phyloP scores from a whole-genome alignment of 441 rosid species.

The Adansonia madagascariensis region DNA sequence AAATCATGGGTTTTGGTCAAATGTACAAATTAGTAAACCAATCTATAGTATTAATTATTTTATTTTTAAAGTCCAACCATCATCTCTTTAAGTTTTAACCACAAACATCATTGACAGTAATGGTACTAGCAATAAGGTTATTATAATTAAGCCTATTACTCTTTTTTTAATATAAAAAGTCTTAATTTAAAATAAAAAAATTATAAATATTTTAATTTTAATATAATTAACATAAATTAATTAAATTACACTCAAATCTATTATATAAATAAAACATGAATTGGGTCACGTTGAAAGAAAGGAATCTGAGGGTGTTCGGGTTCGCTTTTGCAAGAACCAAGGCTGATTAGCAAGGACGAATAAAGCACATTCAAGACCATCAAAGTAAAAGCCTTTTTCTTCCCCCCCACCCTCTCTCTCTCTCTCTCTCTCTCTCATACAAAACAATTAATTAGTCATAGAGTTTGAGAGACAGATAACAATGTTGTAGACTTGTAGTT shows the following conservation, averaged over 20 bases:
- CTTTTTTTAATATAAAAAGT: too few relatives aligned
- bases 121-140: neutral
- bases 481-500: neutral
- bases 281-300: slow-evolving; percentile 62
- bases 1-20: slow-evolving; percentile 22
- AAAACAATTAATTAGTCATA: too few relatives aligned
- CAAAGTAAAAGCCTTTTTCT: neutral
- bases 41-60: neutral
- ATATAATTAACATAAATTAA: too few relatives aligned
- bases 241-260: too few relatives aligned
- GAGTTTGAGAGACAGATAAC: neutral
- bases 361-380: slow-evolving; percentile 61
- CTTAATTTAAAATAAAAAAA: too few relatives aligned
- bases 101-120: neutral
- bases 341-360: slow-evolving; percentile 57
- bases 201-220: too few relatives aligned
- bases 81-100: neutral
- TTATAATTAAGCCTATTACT: neutral
- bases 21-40: neutral
- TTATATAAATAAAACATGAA: slow-evolving; percentile 29
- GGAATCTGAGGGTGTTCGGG: slow-evolving; percentile 53
- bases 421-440: neutral
- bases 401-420: neutral
- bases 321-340: slow-evolving; percentile 71
- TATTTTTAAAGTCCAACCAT: neutral